Base-by-base conservation (phyloP, 2,329 filamentous ascomycete genomes). In the Scleromitrula shiraiana region DNA sequence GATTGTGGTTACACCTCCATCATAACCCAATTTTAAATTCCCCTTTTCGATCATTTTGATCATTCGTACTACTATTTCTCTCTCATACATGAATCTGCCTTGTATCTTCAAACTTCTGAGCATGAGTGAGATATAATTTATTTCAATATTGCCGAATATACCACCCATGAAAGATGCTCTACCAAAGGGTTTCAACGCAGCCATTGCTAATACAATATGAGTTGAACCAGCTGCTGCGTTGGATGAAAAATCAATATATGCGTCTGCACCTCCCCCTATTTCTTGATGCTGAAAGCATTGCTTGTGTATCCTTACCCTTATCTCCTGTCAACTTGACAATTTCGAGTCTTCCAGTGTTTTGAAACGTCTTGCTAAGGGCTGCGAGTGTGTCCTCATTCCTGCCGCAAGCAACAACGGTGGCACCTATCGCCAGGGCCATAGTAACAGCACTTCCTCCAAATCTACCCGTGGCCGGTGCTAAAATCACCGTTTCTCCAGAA, bases 381-480 rank as follows among this genome's bases (percentile, higher is more conserved):
- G 58, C 59, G 19, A 74, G 55, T 26, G 53, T 53, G 23, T 58
- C 56, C 50, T 62, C 53, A 53, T 71, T 71, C 12, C 73, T 61
- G 1, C 74, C 72, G 61, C 71, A 66, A 2, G 74, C 74, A 45
- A 78, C 58, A 2, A 76, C 72, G 15, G 61, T 64, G 7, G 72
- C 72, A 0, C 73, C 72, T 67, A 75, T 70, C 0, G 71, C 68
- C 2, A 71, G 45, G 0, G 72, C 73, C 2, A 70, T 61, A 4
- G 62, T 50, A 0, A 75, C 70, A 2, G 65, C 72, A 1, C 65
- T 67, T 10, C 68, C 65, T 2, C 72, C 67, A 53, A 69, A 76
- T 0, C 53, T 53, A 0, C 73, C 72, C 0, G 71, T 75, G 8
- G 71, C 72, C 3, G 72, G 72, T 22, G 59, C 59, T 4, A 75